phyloP scores from a whole-genome alignment of 2,329 filamentous ascomycete genomes.

The Corniculantispora saksenae region DNA sequence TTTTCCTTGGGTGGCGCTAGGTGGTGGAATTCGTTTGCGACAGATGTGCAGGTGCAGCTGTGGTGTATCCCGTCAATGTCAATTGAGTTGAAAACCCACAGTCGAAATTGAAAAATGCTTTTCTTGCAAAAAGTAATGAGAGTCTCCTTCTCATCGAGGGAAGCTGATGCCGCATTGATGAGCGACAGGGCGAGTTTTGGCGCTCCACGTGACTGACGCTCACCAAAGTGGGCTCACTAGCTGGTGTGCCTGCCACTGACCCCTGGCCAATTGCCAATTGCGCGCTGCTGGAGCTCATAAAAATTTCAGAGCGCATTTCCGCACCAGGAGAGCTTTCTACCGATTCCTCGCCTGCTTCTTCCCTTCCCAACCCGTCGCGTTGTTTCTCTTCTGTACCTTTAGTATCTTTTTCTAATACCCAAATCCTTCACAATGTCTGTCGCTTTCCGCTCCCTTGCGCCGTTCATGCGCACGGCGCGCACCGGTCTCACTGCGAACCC shows the following conservation, averaged over 20 bases:
- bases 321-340: slow-evolving; percentile 27
- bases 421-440: slow-evolving; percentile 67
- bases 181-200: slow-evolving; percentile 5
- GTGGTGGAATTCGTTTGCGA: background rate
- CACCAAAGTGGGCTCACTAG: slow-evolving; percentile 5
- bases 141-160: background rate
- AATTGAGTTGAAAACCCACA: background rate
- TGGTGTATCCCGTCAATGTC: background rate
- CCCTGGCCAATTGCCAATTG: slow-evolving; percentile 16
- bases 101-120: background rate
- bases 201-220: slow-evolving; percentile 13
- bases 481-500: slow-evolving; percentile 74
- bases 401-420: slow-evolving; percentile 26
- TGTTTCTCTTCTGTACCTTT: slow-evolving; percentile 30
- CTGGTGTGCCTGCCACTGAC: background rate
- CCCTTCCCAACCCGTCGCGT: slow-evolving; percentile 25
- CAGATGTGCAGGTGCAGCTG: background rate
- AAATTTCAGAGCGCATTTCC: slow-evolving; percentile 36
- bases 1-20: background rate
- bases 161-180: slow-evolving; percentile 3
- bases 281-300: slow-evolving; percentile 32
- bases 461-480: slow-evolving; percentile 81
- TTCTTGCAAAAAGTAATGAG: background rate
- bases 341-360: slow-evolving; percentile 17
- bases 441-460: slow-evolving; percentile 74